Conservation (phyloP, 2,329 filamentous ascomycete species). For the Cladophialophora chaetospira region DNA sequence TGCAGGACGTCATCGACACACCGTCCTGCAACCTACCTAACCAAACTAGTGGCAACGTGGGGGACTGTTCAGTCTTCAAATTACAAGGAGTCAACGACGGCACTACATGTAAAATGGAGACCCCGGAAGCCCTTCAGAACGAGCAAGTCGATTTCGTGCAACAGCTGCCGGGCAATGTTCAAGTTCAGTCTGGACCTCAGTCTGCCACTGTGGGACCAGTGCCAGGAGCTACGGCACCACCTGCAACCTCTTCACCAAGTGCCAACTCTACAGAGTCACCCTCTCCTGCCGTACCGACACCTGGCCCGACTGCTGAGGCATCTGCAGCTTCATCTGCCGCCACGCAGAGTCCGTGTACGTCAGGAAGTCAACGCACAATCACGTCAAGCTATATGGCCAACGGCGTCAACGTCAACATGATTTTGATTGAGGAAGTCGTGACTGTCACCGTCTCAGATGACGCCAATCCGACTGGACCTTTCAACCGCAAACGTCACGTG, state of each 20-base stretch:
- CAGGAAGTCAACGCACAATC: conserved; percentile 7
- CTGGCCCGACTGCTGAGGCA: conserved; percentile 7
- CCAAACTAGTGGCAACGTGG: conserved; percentile 61
- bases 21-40: conserved; percentile 65
- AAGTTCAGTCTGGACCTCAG: conserved; percentile 50
- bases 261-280: conserved; percentile 1
- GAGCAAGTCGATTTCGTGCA: conserved; percentile 60
- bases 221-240: conserved; percentile 8
- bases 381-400: conserved; percentile 28
- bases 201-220: conserved; percentile 36
- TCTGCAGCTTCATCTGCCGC: conserved; percentile 11
- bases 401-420: conserved; percentile 28
- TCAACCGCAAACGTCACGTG: conserved; percentile 15
- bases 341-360: background rate
- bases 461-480: background rate
- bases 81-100: conserved; percentile 60
- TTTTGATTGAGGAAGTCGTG: conserved; percentile 32
- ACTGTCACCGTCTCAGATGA: conserved; percentile 27
- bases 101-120: conserved; percentile 62
- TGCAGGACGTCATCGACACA: conserved; percentile 67
- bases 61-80: conserved; percentile 74
- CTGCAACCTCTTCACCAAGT: background rate
- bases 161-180: conserved; percentile 64
- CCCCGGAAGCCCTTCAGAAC: conserved; percentile 56
- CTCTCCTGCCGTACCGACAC: conserved; percentile 9